These are phyloP conservation scores for Narthecium ossifragum DNA, from an alignment of 106 monocot genomes.

Conservation along the genomic window DNA sequence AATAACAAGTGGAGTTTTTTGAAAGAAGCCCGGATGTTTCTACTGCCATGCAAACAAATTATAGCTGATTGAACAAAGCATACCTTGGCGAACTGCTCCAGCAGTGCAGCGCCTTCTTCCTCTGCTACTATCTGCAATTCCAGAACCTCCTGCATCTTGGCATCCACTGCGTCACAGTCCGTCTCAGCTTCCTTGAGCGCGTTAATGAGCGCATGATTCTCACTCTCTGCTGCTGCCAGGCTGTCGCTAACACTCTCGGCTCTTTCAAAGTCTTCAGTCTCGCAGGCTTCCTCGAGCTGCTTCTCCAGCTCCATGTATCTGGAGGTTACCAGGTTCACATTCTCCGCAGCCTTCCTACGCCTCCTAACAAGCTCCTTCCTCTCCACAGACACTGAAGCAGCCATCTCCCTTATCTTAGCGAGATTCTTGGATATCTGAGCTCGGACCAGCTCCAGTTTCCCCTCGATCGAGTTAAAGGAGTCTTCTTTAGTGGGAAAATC, in stretches of 20 bases:
- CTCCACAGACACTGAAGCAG: conserved; percentile 23
- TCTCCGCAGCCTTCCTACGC: conserved; percentile 42
- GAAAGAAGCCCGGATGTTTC: too few species aligned
- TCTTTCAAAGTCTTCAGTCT: conserved; percentile 85
- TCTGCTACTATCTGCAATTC: conserved; percentile 59
- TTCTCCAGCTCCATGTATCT: conserved; percentile 59
- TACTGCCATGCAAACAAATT: too few species aligned
- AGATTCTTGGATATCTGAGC: conserved; percentile 43
- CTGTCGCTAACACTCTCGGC: conserved; percentile 76
- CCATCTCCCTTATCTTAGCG: conserved; percentile 24
- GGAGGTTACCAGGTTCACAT: conserved; percentile 23
- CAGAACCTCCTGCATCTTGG: conserved; percentile 61
- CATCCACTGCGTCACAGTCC: conserved; percentile 59
- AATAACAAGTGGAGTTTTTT: too few species aligned
- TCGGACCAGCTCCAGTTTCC: conserved; percentile 40
- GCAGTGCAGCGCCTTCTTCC: conserved; percentile 48
- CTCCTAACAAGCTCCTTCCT: conserved; percentile 62
- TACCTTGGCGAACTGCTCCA: conserved; percentile 79
- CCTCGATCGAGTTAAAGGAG: conserved; percentile 38
- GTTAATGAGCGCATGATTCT: conserved; percentile 43
- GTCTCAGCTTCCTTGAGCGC: conserved; percentile 45
- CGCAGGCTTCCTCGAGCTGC: conserved; percentile 81
- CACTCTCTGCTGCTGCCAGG: conserved; percentile 64
- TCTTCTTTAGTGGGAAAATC: too few species aligned
- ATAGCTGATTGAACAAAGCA: too few species aligned